phyloP scores from a whole-genome alignment of 225 moss, liverwort and hornwort species.

The Marchantia paleacea region DNA sequence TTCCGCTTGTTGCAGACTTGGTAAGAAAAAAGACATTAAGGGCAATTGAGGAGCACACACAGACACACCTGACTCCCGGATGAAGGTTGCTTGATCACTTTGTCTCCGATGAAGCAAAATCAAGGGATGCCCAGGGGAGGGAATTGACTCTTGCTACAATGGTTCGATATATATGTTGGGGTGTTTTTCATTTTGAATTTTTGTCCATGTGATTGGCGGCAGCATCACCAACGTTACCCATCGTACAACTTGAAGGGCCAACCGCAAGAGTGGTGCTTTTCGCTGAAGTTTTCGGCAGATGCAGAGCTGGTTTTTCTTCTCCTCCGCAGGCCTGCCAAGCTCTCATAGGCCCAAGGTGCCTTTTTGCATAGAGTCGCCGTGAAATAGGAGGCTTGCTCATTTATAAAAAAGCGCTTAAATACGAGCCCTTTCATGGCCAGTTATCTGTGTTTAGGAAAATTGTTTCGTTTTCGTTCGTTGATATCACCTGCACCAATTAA shows the following conservation, averaged over 20 bases:
- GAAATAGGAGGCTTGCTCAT: not conserved
- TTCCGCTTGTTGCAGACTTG: conserved; percentile 45
- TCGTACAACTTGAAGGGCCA: conserved; percentile 31
- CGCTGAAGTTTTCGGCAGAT: conserved; percentile 15
- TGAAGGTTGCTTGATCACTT: conserved; percentile 31
- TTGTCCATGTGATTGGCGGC: conserved; percentile 32
- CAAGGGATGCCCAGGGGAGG: conserved; percentile 24
- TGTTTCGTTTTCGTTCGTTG: not conserved
- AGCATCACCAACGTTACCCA: conserved; percentile 46
- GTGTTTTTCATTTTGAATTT: conserved; percentile 26
- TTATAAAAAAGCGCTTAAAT: not conserved
- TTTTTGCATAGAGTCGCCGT: conserved; percentile 4
- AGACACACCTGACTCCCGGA: conserved; percentile 24
- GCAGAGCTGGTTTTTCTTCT: conserved; percentile 19
- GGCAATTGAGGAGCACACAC: conserved; percentile 38
- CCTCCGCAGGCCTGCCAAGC: not conserved
- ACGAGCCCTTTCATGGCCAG: conserved; percentile 5
- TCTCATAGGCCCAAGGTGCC: conserved; percentile 5
- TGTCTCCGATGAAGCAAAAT: conserved; percentile 15
- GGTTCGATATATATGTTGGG: conserved; percentile 22
- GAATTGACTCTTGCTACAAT: conserved; percentile 35
- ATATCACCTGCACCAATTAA: not conserved
- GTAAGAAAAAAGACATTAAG: conserved; percentile 45
- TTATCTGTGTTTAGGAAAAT: conserved; percentile 1
- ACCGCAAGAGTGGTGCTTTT: not conserved